Evolutionary conservation across 75 land plant species (phyloP).

Genomic region (Gnetum montanum): DNA sequence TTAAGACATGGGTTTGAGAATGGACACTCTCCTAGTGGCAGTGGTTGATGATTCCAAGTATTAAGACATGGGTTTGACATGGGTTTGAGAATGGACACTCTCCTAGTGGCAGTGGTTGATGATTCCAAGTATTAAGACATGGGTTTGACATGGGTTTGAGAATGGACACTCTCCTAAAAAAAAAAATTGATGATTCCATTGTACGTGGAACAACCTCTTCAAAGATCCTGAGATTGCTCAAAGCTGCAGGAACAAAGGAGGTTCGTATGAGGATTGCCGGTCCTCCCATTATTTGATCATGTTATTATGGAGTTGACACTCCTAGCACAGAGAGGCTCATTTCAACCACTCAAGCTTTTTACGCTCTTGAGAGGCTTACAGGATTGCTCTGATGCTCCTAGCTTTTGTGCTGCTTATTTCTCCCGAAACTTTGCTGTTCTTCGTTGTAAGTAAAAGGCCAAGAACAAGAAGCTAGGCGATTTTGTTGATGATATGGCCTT

Average conservation of each 20-base stretch:
- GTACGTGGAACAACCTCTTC: constrained; percentile 95
- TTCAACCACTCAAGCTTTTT: constrained; percentile 75
- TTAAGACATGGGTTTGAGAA: too few species aligned
- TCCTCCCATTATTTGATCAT: constrained; percentile 87
- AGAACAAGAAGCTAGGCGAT: constrained; percentile 37
- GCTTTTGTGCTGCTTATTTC: constrained; percentile 90
- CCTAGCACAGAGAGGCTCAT: constrained; percentile 78
- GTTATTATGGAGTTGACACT: constrained; percentile 96
- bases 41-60: too few species aligned
- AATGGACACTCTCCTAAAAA: too few species aligned
- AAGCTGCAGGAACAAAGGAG: constrained; percentile 86
- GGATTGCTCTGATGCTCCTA: constrained; percentile 40
- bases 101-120: too few species aligned
- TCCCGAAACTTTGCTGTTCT: constrained; percentile 68
- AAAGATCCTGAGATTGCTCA: constrained; percentile 75
- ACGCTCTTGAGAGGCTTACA: constrained; percentile 60
- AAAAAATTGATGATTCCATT: constrained; percentile 89
- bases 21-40: too few species aligned
- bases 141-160: too few species aligned
- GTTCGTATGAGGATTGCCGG: constrained; percentile 96
- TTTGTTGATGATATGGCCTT: constrained; percentile 48
- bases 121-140: too few species aligned
- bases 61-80: too few species aligned
- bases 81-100: too few species aligned
- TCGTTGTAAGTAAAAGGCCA: constrained; percentile 29